phyloP scores from a whole-genome alignment of 192 early-diverging fungal genomes.

The Kickxella alabastrina region DNA sequence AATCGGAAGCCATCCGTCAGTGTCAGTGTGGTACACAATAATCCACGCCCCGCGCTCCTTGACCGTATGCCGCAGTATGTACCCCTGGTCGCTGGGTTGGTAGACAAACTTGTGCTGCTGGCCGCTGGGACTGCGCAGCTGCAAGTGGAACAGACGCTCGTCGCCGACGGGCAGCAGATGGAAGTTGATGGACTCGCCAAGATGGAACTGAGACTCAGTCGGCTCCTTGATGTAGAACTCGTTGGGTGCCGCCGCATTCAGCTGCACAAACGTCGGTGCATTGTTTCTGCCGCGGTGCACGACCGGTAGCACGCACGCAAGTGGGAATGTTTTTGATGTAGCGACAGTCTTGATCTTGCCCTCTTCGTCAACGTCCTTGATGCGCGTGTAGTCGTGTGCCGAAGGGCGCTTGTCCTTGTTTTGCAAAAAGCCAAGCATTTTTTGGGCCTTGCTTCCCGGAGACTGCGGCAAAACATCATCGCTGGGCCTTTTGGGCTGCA shows the following conservation, averaged over 20 bases:
- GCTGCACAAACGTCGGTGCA: constrained; percentile 45
- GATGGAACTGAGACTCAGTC: constrained; percentile 31
- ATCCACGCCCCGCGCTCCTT: constrained; percentile 55
- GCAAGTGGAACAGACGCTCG: constrained; percentile 50
- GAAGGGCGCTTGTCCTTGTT: constrained; percentile 32
- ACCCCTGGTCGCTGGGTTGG: constrained; percentile 53
- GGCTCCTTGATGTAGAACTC: constrained; percentile 56
- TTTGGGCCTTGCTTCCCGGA: constrained; percentile 18
- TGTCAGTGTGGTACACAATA: constrained; percentile 50
- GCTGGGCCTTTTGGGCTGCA: constrained; percentile 24
- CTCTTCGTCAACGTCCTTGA: constrained; percentile 48
- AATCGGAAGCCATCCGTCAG: constrained; percentile 52
- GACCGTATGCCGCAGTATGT: constrained; percentile 49
- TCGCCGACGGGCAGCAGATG: constrained; percentile 49
- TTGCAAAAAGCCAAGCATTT: constrained; percentile 44
- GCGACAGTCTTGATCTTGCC: constrained; percentile 35
- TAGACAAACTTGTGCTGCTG: constrained; percentile 54
- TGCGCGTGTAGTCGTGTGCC: constrained; percentile 42
- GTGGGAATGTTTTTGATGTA: constrained; percentile 43
- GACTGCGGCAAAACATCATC: constrained; percentile 2
- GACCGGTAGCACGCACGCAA: constrained; percentile 41
- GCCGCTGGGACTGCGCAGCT: constrained; percentile 49
- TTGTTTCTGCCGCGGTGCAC: constrained; percentile 39
- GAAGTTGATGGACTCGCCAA: constrained; percentile 47
- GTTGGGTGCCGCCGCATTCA: constrained; percentile 37